A percentile compares a stretch with the other conserved stretches of the same genome.
These are phyloP conservation scores for Sporothrix sp. DNA, from an alignment of 2,329 filamentous ascomycete species.

Conservation along the genomic window DNA sequence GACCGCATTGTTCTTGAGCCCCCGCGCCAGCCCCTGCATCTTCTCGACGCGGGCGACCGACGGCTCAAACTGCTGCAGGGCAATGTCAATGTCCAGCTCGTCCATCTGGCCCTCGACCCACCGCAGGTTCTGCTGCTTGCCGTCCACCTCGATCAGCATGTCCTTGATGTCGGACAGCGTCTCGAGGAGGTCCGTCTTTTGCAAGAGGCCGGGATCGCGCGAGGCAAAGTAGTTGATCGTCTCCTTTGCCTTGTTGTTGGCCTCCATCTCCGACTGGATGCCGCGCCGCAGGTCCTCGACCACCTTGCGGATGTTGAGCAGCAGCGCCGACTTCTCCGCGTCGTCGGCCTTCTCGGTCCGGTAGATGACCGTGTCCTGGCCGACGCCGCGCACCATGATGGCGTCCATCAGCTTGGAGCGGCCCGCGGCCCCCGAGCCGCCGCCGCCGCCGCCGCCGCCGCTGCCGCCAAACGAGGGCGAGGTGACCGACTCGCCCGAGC, in stretches of 20 bases:
- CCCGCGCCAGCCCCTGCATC: conserved; percentile 66
- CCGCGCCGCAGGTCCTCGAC: conserved; percentile 85
- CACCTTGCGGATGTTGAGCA: conserved; percentile 86
- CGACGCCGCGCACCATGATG: conserved; percentile 78
- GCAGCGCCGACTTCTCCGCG: conserved; percentile 66
- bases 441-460: conserved; percentile 19
- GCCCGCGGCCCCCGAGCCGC: too few relatives aligned
- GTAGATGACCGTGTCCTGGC: conserved; percentile 88
- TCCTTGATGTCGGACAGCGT: conserved; percentile 70
- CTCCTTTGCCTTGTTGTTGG: conserved; percentile 73
- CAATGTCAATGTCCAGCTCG: conserved; percentile 91
- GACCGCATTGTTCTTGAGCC: conserved; percentile 73
- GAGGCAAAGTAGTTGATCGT: conserved; percentile 79
- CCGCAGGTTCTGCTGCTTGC: conserved; percentile 88
- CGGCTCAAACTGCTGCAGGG: conserved; percentile 76
- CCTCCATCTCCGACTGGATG: conserved; percentile 76
- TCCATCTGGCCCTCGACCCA: conserved; percentile 96
- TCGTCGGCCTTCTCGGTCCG: conserved; percentile 74
- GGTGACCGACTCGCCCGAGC: conserved; percentile 45
- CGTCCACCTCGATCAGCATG: conserved; percentile 90
- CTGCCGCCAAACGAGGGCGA: conserved; percentile 13
- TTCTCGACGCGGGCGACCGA: conserved; percentile 79
- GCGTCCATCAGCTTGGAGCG: conserved; percentile 67
- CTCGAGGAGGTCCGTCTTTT: conserved; percentile 72
- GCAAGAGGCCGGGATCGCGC: conserved; percentile 63